Base-by-base conservation (phyloP, 331 rosid genomes). In the Ulmus americana region DNA sequence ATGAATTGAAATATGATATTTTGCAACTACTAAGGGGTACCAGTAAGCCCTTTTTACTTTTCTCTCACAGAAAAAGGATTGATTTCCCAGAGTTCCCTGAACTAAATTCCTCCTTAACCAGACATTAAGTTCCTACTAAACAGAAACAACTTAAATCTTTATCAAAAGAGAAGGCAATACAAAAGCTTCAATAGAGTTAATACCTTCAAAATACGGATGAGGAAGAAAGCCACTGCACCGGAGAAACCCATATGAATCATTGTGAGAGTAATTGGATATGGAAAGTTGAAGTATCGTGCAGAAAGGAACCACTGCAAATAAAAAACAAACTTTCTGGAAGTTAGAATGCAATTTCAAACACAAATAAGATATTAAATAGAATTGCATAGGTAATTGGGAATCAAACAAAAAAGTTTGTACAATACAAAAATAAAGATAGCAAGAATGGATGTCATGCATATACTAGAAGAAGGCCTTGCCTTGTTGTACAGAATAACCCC, bases 231-330 rank as follows among this genome's bases (percentile, higher is more conserved):
- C 46, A 88, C 92, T 4, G 77, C 76, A 12, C 88, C 92, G 74
- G 92, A 88, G 80, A 88, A 88, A 9, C 79, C 84, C 95, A 88
- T 88, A 67, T 88, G 95, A 67, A 88, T 85, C 95, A 88, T 85
- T 54, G 95, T 88, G 41, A 88, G 87, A 35, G 95, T 77, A 58
- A 88, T 85, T 51, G 95, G 95, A 61, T 81, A 79, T 20, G 90
- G 90, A 78, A 83, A 88, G 79, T 88, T 85, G 68, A 85, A 88
- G 81, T 85, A 81, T 45, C 76, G 81, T 15, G 88, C 75, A 73
- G 95, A 88, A 44, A 88, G 81, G 58, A 88, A 85, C 92, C 95
- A 85, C 95, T 88, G 82, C 82, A 79, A 64, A 46, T 6, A 12
- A 59, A 8, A 7, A 59, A 41, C 4, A 14, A 8, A 12, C 50